Evolutionary conservation across 2,329 filamentous ascomycete genomes (phyloP).

Genomic region (Trichoderma asperellum): DNA sequence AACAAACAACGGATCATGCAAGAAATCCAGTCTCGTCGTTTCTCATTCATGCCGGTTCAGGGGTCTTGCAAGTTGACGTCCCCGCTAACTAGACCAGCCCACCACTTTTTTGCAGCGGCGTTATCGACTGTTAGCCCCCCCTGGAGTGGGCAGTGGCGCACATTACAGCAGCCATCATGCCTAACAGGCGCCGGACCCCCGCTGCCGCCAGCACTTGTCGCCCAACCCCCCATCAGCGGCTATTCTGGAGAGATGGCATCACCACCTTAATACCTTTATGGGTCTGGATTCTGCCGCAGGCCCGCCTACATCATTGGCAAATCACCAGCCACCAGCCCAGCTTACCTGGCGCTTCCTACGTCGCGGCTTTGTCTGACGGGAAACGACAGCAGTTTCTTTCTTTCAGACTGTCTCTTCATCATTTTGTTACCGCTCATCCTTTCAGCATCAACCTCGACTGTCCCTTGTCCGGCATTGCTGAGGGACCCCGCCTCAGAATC

Average conservation of each 20-base stretch:
- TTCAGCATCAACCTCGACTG: not conserved
- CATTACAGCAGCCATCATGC: not conserved
- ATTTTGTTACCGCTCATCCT: not conserved
- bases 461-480: not conserved
- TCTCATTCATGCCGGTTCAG: not conserved
- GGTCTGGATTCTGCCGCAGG: not conserved
- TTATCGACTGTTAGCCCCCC: not conserved
- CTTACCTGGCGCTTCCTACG: not conserved
- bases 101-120: not conserved
- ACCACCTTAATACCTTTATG: conserved; percentile 4
- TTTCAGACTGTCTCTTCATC: not conserved
- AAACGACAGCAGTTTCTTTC: not conserved
- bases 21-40: not conserved
- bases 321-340: conserved; percentile 3
- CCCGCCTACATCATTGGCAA: conserved; percentile 11
- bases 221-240: conserved; percentile 23
- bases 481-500: conserved; percentile 7
- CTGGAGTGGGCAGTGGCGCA: not conserved
- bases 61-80: not conserved
- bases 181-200: conserved; percentile 20
- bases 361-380: not conserved
- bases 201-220: not conserved
- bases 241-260: conserved; percentile 21
- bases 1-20: not conserved
- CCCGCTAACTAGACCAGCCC: not conserved